Evolutionary conservation across 257 asterid genomes (phyloP).

Genomic region (Fraxinus cuspidata): DNA sequence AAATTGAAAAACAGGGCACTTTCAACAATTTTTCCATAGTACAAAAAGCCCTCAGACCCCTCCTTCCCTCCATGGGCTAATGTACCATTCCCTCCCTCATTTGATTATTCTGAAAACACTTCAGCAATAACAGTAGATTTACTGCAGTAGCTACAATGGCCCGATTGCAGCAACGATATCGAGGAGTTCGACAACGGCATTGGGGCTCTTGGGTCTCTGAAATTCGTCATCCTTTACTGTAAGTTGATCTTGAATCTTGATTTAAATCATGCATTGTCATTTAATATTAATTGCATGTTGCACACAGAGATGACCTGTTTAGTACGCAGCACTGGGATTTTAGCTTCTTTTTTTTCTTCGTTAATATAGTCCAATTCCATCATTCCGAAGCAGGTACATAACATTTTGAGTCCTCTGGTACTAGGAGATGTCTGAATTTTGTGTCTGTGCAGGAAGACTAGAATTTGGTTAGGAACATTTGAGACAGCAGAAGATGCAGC

Average conservation of each 20-base stretch:
- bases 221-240: constrained; percentile 81
- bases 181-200: constrained; percentile 82
- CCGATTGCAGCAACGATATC: constrained; percentile 57
- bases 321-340: too few relatives aligned
- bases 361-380: too few relatives aligned
- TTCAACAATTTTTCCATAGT: background rate
- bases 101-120: background rate
- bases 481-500: constrained; percentile 88
- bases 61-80: background rate
- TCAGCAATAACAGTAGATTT: background rate
- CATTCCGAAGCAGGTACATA: too few relatives aligned
- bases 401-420: too few relatives aligned
- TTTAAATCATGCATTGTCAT: background rate
- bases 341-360: too few relatives aligned
- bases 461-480: constrained; percentile 80
- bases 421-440: background rate
- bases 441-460: constrained; percentile 49
- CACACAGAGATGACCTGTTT: too few relatives aligned
- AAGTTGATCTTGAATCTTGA: constrained; percentile 1
- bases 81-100: background rate
- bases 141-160: constrained; percentile 37
- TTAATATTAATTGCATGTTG: background rate
- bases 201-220: constrained; percentile 96
- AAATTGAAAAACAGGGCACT: background rate
- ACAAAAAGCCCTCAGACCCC: constrained; percentile 3